Percentiles rank a stretch among this genome's conserved stretches.
These are phyloP conservation scores for Hypoxylon sp. DNA, from an alignment of 2,329 filamentous ascomycete genomes.

Conservation along the genomic window DNA sequence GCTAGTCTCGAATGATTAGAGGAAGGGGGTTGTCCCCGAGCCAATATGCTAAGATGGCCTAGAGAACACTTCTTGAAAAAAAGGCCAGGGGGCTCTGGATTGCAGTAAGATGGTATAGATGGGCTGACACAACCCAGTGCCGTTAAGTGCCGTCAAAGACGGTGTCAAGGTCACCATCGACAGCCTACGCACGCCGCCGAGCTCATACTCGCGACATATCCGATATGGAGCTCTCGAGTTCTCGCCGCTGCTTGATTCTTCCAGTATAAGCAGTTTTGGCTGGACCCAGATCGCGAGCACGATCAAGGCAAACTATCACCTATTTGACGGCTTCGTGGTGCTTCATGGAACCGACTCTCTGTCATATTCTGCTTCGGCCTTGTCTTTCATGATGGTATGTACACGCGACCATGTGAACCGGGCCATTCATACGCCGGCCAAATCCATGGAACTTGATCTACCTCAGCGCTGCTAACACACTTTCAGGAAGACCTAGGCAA, in stretches of 20 bases:
- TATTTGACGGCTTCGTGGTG: slow-evolving; percentile 92
- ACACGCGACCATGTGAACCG: neutral
- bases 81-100: too few species aligned
- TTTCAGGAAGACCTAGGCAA: slow-evolving; percentile 78
- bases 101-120: neutral
- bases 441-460: neutral
- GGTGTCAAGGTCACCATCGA: slow-evolving; percentile 67
- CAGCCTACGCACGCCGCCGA: slow-evolving; percentile 82
- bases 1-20: neutral
- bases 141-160: slow-evolving; percentile 64
- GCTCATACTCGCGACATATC: slow-evolving; percentile 82
- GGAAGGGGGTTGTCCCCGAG: neutral
- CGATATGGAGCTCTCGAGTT: slow-evolving; percentile 90
- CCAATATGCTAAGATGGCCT: neutral
- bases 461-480: slow-evolving; percentile 8
- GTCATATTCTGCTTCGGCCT: slow-evolving; percentile 87
- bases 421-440: neutral
- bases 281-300: slow-evolving; percentile 87
- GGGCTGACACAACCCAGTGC: slow-evolving; percentile 52
- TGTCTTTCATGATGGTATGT: slow-evolving; percentile 88
- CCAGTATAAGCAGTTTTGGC: slow-evolving; percentile 86
- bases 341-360: slow-evolving; percentile 92
- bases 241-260: slow-evolving; percentile 85
- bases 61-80: too few species aligned
- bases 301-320: slow-evolving; percentile 86